Conservation (phyloP, 352 stramenopile genomes). For the Phytophthora citricola region DNA sequence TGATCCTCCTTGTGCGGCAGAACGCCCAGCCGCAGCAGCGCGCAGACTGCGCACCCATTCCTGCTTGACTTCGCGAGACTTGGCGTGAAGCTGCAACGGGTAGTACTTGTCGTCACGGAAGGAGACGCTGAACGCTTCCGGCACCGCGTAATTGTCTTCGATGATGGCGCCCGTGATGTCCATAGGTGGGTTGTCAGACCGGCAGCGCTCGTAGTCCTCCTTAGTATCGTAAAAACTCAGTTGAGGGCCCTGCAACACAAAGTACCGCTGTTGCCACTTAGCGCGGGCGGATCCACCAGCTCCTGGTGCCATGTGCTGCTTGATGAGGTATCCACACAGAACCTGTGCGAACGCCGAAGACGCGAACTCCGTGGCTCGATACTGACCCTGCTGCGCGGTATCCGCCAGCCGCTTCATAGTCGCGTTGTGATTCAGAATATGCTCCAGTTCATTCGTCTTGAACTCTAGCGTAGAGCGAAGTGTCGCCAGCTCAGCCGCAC, state of each 20-base stretch:
- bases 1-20: constrained; percentile 23
- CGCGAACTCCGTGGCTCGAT: constrained; percentile 85
- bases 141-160: constrained; percentile 79
- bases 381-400: constrained; percentile 86
- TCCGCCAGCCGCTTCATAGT: constrained; percentile 88
- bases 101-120: constrained; percentile 86
- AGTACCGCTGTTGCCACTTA: constrained; percentile 91
- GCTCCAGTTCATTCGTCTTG: constrained; percentile 89
- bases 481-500: constrained; percentile 64
- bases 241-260: constrained; percentile 81
- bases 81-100: constrained; percentile 82
- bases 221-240: constrained; percentile 89
- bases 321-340: constrained; percentile 87
- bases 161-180: constrained; percentile 78
- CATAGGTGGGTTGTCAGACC: constrained; percentile 82
- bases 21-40: constrained; percentile 46
- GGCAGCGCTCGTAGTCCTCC: constrained; percentile 86
- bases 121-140: constrained; percentile 83
- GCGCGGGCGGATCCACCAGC: constrained; percentile 43
- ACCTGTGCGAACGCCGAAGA: constrained; percentile 71
- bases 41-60: constrained; percentile 85
- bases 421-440: constrained; percentile 89
- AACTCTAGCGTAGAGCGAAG: constrained; percentile 82
- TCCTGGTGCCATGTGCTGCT: constrained; percentile 72
- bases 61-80: constrained; percentile 76